Conservation (phyloP, 2,329 filamentous ascomycete species). For the Didymella glomerata region DNA sequence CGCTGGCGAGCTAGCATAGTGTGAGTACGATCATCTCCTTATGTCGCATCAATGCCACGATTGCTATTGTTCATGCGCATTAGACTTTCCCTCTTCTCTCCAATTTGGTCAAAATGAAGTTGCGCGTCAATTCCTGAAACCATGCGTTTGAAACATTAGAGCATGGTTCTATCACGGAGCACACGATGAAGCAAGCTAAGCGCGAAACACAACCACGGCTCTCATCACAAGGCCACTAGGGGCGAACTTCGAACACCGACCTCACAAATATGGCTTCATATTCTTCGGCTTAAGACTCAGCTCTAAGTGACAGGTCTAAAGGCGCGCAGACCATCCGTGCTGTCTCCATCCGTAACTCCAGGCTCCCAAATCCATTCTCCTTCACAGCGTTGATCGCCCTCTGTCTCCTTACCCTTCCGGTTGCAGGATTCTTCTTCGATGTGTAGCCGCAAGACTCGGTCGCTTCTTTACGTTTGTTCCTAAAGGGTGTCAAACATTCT, state of each 20-base stretch:
- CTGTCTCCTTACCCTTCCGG: not conserved
- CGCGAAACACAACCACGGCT: slow-evolving; percentile 18
- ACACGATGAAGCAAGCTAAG: slow-evolving; percentile 18
- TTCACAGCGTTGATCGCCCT: not conserved
- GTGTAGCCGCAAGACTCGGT: not conserved
- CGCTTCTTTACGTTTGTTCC: not conserved
- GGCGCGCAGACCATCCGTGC: not conserved
- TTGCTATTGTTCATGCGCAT: not conserved
- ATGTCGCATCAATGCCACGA: not conserved
- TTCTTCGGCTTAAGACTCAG: slow-evolving; percentile 15
- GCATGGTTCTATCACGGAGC: slow-evolving; percentile 13
- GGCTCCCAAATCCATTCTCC: not conserved
- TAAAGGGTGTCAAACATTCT: not conserved
- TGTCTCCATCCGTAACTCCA: not conserved
- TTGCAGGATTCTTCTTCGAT: not conserved
- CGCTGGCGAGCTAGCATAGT: slow-evolving; percentile 32
- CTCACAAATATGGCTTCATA: slow-evolving; percentile 20
- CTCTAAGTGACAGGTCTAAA: slow-evolving; percentile 3
- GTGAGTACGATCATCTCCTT: not conserved
- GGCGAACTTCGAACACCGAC: slow-evolving; percentile 12
- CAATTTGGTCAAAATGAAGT: slow-evolving; percentile 3
- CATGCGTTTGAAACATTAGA: slow-evolving; percentile 17
- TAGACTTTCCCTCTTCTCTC: not conserved
- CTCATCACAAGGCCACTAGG: slow-evolving; percentile 6
- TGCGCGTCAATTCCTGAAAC: slow-evolving; percentile 12